Conservation (phyloP, 2,329 filamentous ascomycete genomes). For the Pseudocercospora macadamiae region DNA sequence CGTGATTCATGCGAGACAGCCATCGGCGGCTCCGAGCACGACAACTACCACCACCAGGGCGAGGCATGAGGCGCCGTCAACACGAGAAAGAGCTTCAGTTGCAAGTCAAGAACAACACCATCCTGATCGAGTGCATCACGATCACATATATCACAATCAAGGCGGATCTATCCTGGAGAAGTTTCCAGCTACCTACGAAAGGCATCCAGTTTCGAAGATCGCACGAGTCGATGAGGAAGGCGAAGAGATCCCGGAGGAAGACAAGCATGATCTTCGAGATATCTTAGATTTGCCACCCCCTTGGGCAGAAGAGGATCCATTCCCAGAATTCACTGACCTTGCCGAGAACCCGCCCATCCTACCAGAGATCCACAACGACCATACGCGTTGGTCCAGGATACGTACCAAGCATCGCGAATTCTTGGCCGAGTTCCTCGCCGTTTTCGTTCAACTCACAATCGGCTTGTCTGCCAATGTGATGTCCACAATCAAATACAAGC, state of each 20-base stretch:
- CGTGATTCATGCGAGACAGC: slow-evolving; percentile 31
- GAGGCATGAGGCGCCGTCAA: slow-evolving; percentile 17
- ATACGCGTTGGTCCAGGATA: slow-evolving; percentile 50
- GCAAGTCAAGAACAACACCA: slow-evolving; percentile 26
- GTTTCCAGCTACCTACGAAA: slow-evolving; percentile 19
- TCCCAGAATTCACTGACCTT: slow-evolving; percentile 28
- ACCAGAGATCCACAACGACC: slow-evolving; percentile 53
- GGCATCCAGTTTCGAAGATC: not conserved
- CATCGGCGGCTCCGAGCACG: slow-evolving; percentile 23
- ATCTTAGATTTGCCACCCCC: slow-evolving; percentile 23
- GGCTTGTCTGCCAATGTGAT: slow-evolving; percentile 55
- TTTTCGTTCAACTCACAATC: slow-evolving; percentile 41
- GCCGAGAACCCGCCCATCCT: slow-evolving; percentile 41
- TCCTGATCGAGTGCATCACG: slow-evolving; percentile 9
- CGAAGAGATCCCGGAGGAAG: slow-evolving; percentile 28
- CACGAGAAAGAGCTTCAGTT: slow-evolving; percentile 27
- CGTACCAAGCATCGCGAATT: slow-evolving; percentile 56
- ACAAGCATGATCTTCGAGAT: slow-evolving; percentile 42
- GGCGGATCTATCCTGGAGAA: slow-evolving; percentile 4
- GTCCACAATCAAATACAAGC: slow-evolving; percentile 39
- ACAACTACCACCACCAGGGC: slow-evolving; percentile 20
- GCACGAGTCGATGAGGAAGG: slow-evolving; percentile 11
- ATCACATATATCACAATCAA: slow-evolving; percentile 10
- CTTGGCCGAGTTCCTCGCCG: slow-evolving; percentile 56
- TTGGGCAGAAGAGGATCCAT: slow-evolving; percentile 47